Conservation (phyloP, 768 basidiomycete species). For the Psilocybe azurescens region DNA sequence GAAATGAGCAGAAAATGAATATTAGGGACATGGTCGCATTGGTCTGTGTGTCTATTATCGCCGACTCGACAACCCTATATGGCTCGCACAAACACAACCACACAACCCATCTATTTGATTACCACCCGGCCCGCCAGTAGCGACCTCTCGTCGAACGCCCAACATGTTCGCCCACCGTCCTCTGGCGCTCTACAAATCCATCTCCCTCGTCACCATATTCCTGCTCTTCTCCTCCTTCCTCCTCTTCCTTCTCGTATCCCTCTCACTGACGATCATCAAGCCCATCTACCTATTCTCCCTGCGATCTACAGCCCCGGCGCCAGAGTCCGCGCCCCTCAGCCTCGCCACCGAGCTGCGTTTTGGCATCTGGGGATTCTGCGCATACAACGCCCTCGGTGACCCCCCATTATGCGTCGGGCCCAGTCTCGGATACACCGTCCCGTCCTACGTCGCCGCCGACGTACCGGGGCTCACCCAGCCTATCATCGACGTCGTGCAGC, state of each 20-base stretch:
- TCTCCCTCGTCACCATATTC: slow-evolving; percentile 52
- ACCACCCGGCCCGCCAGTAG: not conserved
- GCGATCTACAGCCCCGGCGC: slow-evolving; percentile 34
- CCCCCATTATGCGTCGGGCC: slow-evolving; percentile 63
- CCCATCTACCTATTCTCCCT: slow-evolving; percentile 65
- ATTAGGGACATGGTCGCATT: not conserved
- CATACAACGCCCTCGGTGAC: slow-evolving; percentile 45
- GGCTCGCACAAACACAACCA: not conserved
- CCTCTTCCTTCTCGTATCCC: slow-evolving; percentile 76
- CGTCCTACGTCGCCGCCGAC: slow-evolving; percentile 43
- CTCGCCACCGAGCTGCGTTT: slow-evolving; percentile 68
- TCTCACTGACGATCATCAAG: slow-evolving; percentile 79
- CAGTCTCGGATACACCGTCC: slow-evolving; percentile 71
- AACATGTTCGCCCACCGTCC: slow-evolving; percentile 35
- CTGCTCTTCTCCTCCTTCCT: slow-evolving; percentile 67
- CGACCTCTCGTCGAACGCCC: not conserved
- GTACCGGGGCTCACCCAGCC: slow-evolving; percentile 46
- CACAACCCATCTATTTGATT: not conserved
- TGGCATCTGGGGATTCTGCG: slow-evolving; percentile 87
- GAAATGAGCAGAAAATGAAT: not conserved
- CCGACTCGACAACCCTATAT: not conserved
- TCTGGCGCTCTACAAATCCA: slow-evolving; percentile 47
- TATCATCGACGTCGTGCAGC: slow-evolving; percentile 53
- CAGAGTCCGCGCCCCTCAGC: slow-evolving; percentile 42
- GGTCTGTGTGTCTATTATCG: not conserved